Percentiles rank a stretch among this genome's conserved stretches.
Conservation (phyloP, 352 stramenopile genomes). For the Pythium dissimile region DNA sequence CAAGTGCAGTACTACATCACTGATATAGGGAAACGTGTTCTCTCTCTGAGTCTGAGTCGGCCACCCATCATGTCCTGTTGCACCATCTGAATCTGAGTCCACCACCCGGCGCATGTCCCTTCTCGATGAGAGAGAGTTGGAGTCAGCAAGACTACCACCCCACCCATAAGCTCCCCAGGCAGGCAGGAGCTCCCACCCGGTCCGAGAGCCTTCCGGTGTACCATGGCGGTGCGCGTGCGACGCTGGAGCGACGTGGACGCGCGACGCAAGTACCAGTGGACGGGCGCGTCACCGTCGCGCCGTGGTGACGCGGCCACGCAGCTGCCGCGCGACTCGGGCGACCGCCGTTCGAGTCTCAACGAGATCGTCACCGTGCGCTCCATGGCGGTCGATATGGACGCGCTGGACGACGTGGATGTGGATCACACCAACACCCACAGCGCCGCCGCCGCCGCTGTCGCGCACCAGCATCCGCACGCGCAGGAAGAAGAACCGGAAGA, state of each 20-base stretch:
- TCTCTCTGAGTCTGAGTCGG: not conserved
- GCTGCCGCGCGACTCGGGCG: not conserved
- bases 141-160: not conserved
- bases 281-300: not conserved
- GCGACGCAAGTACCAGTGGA: slow-evolving; percentile 25
- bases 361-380: slow-evolving; percentile 23
- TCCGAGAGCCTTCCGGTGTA: no score
- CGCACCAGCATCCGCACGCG: slow-evolving; percentile 1
- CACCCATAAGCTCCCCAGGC: no score
- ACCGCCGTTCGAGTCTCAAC: slow-evolving; percentile 20
- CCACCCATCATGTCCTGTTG: no score
- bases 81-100: slow-evolving; percentile 1
- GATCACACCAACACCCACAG: no score
- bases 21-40: not conserved
- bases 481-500: slow-evolving; percentile 33
- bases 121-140: not conserved
- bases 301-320: not conserved
- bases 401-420: slow-evolving; percentile 3
- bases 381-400: slow-evolving; percentile 15
- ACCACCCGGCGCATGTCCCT: not conserved
- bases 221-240: slow-evolving; percentile 40
- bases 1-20: not conserved
- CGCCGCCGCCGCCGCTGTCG: no score
- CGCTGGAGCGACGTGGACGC: slow-evolving; percentile 71
- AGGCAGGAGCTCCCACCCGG: not conserved